Evolutionary conservation across 164 flowering plant genomes (phyloP), one percentile per base, ranked within the genome.

Genomic region (Platanus orientalis): DNA sequence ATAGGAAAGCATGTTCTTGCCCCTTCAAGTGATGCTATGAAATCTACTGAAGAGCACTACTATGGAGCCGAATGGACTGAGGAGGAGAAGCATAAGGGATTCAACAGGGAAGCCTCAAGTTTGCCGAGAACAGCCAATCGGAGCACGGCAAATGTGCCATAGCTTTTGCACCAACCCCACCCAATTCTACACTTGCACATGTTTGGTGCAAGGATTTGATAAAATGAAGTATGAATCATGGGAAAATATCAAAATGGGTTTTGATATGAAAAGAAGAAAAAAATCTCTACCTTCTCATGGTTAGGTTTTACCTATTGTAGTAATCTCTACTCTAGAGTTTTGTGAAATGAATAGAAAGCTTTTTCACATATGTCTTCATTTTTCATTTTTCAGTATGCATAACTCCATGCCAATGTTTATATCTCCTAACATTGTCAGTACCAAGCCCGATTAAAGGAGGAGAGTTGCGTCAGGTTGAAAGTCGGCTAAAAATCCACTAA

Each of bases 1-100:
- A 45, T 84, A 84, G 89, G 89, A 86, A 12, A 65, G 89, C 64
- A 84, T 84, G 89, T 78, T 84, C 66, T 72, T 5, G 77, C 81
- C 0, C 64, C 86, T 16, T 71, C 89, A 3, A 74, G 66, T 23
- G 68, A 76, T 54, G 60, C 30, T 0, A 55, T 6, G 2, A 73
- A 74, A 16, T 65, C 68, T 0, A 73, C 44, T 1, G 86, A 84
- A 51, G 82, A 80, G 32, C 20, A 65, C 26, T 84, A 84, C 30
- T 84, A 81, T 47, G 49, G 21, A 25, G 56, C 75, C 0, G 88
- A 84, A 65, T 84, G 82, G 82, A 78, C 24, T 40, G 75, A 78
- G 58, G 80, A 77, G 13, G 87, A 83, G 76, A 79, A 68, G 73
- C 58, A 70, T 57, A 73, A 67, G 57, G 80, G 83, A 0, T 17